phyloP scores from a whole-genome alignment of 192 early-diverging fungal genomes.

The Backusella mclennaniae region DNA sequence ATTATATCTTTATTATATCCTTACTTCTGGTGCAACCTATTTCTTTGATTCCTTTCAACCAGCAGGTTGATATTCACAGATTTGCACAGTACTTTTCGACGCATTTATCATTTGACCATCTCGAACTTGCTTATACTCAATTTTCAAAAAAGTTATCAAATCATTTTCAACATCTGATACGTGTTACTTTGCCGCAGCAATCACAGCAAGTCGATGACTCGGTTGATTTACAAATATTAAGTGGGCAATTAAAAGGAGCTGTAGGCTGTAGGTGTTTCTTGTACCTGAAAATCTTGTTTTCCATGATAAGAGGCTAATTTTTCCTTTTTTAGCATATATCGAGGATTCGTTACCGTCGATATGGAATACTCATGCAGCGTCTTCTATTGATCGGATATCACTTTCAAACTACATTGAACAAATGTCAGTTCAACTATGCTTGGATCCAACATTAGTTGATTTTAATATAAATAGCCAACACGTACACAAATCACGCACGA shows the following conservation, averaged over 20 bases:
- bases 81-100: constrained; percentile 3
- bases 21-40: not conserved
- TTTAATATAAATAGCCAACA: not conserved
- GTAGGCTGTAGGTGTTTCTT: constrained; percentile 2
- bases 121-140: not conserved
- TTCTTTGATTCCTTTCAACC: not conserved
- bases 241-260: constrained; percentile 3
- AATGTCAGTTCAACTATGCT: not conserved
- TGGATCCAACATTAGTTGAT: not conserved
- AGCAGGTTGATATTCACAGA: not conserved
- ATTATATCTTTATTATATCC: not conserved
- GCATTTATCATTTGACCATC: constrained; percentile 4
- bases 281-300: not conserved
- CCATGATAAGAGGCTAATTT: not conserved
- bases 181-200: not conserved
- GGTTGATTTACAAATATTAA: not conserved
- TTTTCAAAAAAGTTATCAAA: not conserved
- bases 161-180: constrained; percentile 5
- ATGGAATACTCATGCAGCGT: constrained; percentile 4
- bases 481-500: not conserved
- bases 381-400: not conserved
- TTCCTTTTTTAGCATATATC: constrained; percentile 3
- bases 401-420: constrained; percentile 9
- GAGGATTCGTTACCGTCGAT: constrained; percentile 1
- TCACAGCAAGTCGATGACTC: not conserved